These are phyloP conservation scores for Solanum hybrid DNA, from an alignment of 305 asterid species.

Conservation along the genomic window DNA sequence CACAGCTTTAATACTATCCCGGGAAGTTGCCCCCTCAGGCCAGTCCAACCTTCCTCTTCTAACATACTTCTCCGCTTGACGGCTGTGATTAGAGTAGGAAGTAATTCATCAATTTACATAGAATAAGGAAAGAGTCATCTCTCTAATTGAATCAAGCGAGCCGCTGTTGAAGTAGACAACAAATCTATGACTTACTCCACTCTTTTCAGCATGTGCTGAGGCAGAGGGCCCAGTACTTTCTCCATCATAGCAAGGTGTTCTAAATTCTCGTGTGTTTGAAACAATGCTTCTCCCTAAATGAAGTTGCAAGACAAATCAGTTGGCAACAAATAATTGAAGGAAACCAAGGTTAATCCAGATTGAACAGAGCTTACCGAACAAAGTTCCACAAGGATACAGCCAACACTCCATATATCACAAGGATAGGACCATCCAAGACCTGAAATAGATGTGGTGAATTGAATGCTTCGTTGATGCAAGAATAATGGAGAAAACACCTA, in stretches of 20 bases:
- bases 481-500: neutral
- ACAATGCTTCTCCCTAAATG: slow-evolving; percentile 69
- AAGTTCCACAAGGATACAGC: slow-evolving; percentile 79
- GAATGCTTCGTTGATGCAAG: neutral
- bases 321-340: neutral
- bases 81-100: slow-evolving; percentile 30
- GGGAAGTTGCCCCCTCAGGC: slow-evolving; percentile 84
- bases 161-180: neutral
- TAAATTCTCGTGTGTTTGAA: slow-evolving; percentile 83
- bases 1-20: slow-evolving; percentile 75
- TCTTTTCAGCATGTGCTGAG: slow-evolving; percentile 62
- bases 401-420: slow-evolving; percentile 94
- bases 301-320: neutral
- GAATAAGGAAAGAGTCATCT: neutral
- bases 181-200: slow-evolving; percentile 45
- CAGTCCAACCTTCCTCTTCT: slow-evolving; percentile 72
- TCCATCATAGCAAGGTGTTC: slow-evolving; percentile 99
- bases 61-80: slow-evolving; percentile 59
- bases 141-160: neutral
- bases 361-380: slow-evolving; percentile 54
- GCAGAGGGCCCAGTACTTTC: slow-evolving; percentile 70
- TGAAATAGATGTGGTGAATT: slow-evolving; percentile 4
- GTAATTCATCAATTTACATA: neutral
- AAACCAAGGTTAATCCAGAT: neutral
- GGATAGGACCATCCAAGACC: slow-evolving; percentile 88